Evolutionary conservation across 148 eudicot species (phyloP), one percentile per base, ranked within the genome.

Genomic region (Amaranthus palmeri): DNA sequence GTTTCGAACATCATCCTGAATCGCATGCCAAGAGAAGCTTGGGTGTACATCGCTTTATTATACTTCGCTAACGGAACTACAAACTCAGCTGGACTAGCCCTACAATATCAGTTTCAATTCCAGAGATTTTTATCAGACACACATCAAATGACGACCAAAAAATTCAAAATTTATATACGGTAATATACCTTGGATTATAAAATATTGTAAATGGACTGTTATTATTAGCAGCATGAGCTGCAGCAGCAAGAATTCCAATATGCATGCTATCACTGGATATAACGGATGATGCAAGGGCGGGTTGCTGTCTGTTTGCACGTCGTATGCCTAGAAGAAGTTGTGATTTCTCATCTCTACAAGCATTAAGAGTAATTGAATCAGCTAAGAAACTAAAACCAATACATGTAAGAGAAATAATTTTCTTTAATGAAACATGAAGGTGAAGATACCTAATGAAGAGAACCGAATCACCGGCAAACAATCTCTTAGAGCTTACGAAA

Each of bases 251-350:
- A 78, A 93, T 88, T 66, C 98, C 98, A 55, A 93, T 93, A 77
- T 93, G 98, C 98, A 93, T 91, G 86, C 98, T 93, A 73, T 93
- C 98, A 83, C 98, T 91, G 10, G 98, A 91, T 84, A 93, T 93
- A 76, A 93, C 98, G 64, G 98, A 93, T 15, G 98, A 93, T 58
- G 97, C 91, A 71, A 93, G 91, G 53, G 98, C 88, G 11, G 97
- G 89, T 76, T 93, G 98, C 83, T 91, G 98, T 78, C 96, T 85
- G 75, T 87, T 93, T 45, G 96, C 90, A 55, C 96, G 88, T 72
- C 86, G 76, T 77, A 89, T 88, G 58, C 98, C 98, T 83, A 93
- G 77, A 54, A 93, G 91, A 83, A 93, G 87, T 61, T 93, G 98
- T 54, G 96, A 91, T 80, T 91, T 91, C 67, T 93, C 98, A 81